Evolutionary conservation across 805 yeast genomes (phyloP), one percentile per base, ranked within the genome.

Genomic region (Kluyveromyces nonfermentans): DNA sequence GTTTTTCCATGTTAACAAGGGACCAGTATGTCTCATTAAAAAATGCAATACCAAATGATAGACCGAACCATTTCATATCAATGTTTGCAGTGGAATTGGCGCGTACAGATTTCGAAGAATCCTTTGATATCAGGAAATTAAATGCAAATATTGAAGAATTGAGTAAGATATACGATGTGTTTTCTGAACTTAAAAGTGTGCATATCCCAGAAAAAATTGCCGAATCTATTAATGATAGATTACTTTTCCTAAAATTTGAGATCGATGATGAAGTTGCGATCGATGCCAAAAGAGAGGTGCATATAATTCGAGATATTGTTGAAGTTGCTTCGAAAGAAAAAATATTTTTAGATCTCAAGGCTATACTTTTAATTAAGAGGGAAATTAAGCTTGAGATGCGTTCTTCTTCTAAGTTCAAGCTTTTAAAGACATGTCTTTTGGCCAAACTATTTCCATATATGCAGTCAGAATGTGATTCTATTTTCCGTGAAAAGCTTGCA

Each of bases 371-470:
- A 28, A 28, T 38, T 30, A 31, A 18, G n/a, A 15, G 10, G 18
- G 41, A 38, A 19, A 15, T 38, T 10, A 19, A 15, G 16, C 20
- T 17, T 17, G 41, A 38, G n/a, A 28, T 38, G 8, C 10, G 12
- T 12, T 19, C 18, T n/a, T 15, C 18, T 10, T 38, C 41, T 12
- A 38, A 38, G 28, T 19, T 28, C 33, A 38, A 38, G 18, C 18
- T 38, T 15, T 28, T 38, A 7, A 28, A 38, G 15, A 38, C 41
- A 28, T 38, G 41, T 17, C 18, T 38, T 8, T 38, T 38, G 34
- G 20, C 22, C 3, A 38, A 28, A 10, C 33, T 38, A 18, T 38
- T 38, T 28, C 41, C 41, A 2, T 30, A 18, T 38, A 38, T 38
- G 41, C 33, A 31, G 21, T 21, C 15, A 25, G 41, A 38, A 28